Base-by-base conservation (phyloP, 768 basidiomycete species). In the Hemileccinum rubropunctum region DNA sequence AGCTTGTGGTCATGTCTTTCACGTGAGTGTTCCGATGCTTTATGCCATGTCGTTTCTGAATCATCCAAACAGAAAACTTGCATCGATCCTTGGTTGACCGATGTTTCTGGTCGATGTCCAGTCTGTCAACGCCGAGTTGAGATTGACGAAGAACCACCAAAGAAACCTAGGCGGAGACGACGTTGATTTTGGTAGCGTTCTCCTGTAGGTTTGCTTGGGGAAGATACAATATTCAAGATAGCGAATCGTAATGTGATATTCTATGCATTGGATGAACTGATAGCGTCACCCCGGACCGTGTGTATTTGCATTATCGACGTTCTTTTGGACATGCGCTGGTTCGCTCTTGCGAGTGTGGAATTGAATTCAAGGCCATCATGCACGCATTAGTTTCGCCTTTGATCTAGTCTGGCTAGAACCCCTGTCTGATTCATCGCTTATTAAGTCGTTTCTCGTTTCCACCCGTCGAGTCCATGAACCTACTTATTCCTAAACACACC, bases 91-190 rank as follows among this genome's bases (percentile, higher is more conserved):
- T 95, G 93, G 93, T 68, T 95, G 44, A 83, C 74, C 3, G 84
- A 88, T 52, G 84, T 91, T 13, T 91, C 88, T 26, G 92, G 90
- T 5, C 80, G 91, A 28, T 95, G 92, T 73, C 92, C 92, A 7
- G 81, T 86, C 15, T 95, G 92, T 64, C 91, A 95, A 64, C 73
- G 83, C 28, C 72, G 82, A 21, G 89, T 92, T 13, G 81, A 86
- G 49, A 60, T 79, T 20, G 68, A 67, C 14, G 61, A 74, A 52
- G 61, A 61, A 41, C 62, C 60, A 49, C 62, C 69, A 57, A 73
- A 67, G 63, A 67, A 68, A 58, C 50, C 59, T 9, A 58, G 53
- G 54, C 59, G 59, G 46, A 55, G 66, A 53, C 55, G 14, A 39
- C 58, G 47, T 35, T 61, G 54, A 62, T 38, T 41, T 21, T 44